phyloP scores from a whole-genome alignment of 768 basidiomycete genomes.

The Boletus rubescentipes region DNA sequence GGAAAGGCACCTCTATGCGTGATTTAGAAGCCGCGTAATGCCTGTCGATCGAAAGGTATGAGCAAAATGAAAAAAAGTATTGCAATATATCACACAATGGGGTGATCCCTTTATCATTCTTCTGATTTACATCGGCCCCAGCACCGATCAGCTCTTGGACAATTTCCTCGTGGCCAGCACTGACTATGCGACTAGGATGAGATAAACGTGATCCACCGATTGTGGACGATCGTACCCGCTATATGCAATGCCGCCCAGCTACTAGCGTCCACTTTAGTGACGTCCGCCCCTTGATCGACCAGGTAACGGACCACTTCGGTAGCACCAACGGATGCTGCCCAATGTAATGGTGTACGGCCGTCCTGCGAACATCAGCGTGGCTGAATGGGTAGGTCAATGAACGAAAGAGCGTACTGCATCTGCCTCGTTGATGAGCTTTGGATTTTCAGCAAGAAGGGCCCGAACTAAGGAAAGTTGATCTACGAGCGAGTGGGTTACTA shows the following conservation, averaged over 20 bases:
- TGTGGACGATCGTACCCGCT: constrained; percentile 47
- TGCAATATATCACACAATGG: constrained; percentile 57
- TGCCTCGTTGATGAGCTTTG: constrained; percentile 55
- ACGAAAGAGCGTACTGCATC: constrained; percentile 51
- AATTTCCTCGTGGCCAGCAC: constrained; percentile 75
- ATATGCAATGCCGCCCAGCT: constrained; percentile 84
- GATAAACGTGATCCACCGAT: neutral
- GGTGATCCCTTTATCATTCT: constrained; percentile 80
- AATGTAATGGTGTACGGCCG: constrained; percentile 79
- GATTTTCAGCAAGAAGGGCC: constrained; percentile 60
- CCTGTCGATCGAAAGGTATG: constrained; percentile 39
- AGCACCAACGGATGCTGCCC: constrained; percentile 77
- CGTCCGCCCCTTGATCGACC: constrained; percentile 67
- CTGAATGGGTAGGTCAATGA: rapidly evolving
- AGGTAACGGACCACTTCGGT: constrained; percentile 66
- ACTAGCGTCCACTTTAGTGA: constrained; percentile 58
- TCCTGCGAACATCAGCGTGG: constrained; percentile 45
- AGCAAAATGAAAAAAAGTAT: neutral
- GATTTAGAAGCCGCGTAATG: constrained; percentile 95
- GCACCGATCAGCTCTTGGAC: constrained; percentile 77
- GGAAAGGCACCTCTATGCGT: constrained; percentile 64
- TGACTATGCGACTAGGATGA: constrained; percentile 46
- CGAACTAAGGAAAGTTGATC: constrained; percentile 74
- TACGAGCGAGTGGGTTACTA: constrained; percentile 22
- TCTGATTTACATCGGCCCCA: constrained; percentile 78